phyloP scores from a whole-genome alignment of 176 grass and related monocot species.

The Musa itinerans region DNA sequence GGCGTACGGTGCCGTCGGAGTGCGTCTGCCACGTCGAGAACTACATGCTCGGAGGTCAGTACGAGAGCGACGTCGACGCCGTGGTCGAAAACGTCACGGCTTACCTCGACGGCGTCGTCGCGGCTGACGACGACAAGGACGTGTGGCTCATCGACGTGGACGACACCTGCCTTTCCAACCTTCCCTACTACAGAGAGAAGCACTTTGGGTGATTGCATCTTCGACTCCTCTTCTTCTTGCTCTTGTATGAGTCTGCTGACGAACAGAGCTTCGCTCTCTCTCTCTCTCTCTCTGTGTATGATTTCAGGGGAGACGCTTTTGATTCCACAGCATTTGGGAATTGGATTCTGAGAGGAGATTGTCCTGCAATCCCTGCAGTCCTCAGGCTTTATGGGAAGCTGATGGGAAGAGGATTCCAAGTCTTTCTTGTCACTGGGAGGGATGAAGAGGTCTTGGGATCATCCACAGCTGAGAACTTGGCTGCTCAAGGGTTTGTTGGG shows the following conservation, averaged over 20 bases:
- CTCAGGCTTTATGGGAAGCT: constrained; percentile 38
- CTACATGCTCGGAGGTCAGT: constrained; percentile 91
- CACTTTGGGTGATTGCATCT: constrained; percentile 52
- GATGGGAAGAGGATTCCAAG: constrained; percentile 48
- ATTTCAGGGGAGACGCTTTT: constrained; percentile 44
- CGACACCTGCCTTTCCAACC: constrained; percentile 95
- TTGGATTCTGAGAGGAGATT: constrained; percentile 52
- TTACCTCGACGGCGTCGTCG: constrained; percentile 34
- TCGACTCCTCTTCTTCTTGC: background rate
- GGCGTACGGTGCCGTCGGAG: constrained; percentile 59
- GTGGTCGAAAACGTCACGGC: constrained; percentile 41
- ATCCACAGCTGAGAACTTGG: constrained; percentile 44
- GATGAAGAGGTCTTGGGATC: constrained; percentile 45
- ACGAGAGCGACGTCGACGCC: constrained; percentile 49
- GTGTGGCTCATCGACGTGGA: constrained; percentile 89
- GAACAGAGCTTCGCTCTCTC: background rate
- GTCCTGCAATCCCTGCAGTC: constrained; percentile 47
- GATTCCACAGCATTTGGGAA: constrained; percentile 46
- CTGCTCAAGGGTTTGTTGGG: constrained; percentile 51
- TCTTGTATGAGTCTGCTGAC: background rate
- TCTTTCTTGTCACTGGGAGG: constrained; percentile 75
- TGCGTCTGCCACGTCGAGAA: constrained; percentile 54
- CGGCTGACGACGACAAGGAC: constrained; percentile 51
- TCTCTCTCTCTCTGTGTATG: background rate
- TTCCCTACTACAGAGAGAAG: constrained; percentile 56